phyloP scores from a whole-genome alignment of 1,139 yeast genomes.

The Taiozyma sp. region DNA sequence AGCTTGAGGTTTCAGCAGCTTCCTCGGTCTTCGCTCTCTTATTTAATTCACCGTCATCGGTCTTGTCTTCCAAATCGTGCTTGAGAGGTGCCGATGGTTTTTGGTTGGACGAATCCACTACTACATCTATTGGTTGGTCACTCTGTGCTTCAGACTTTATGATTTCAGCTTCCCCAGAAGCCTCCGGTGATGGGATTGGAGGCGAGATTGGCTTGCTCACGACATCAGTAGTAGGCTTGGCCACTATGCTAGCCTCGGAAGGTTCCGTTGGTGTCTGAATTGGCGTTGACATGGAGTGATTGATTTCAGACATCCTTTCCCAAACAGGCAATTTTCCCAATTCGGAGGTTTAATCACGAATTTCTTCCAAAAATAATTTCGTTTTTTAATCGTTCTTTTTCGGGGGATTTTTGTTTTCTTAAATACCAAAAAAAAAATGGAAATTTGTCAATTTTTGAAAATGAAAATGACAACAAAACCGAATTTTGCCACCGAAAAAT shows the following conservation, averaged over 20 bases:
- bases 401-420: conserved; percentile 3
- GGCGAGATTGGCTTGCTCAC: conserved; percentile 6
- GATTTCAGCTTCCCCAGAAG: conserved; percentile 10
- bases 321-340: neutral
- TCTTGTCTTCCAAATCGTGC: conserved; percentile 10
- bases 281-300: conserved; percentile 11
- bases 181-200: conserved; percentile 7
- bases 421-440: conserved; percentile 7
- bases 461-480: conserved; percentile 6
- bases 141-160: conserved; percentile 2
- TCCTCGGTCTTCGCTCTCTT: conserved; percentile 9
- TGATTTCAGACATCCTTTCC: conserved; percentile 6
- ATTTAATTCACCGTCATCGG: conserved; percentile 1
- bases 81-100: neutral
- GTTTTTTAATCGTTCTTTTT: neutral
- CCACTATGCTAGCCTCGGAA: neutral
- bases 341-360: neutral
- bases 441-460: conserved; percentile 12
- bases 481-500: conserved; percentile 2
- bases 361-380: neutral
- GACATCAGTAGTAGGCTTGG: neutral
- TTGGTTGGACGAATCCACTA: neutral
- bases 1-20: neutral
- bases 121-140: conserved; percentile 3
- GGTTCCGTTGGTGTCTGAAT: conserved; percentile 9